Conservation (phyloP, 2,329 filamentous ascomycete genomes). For the Ophiocordyceps polyrhachis-furcata region DNA sequence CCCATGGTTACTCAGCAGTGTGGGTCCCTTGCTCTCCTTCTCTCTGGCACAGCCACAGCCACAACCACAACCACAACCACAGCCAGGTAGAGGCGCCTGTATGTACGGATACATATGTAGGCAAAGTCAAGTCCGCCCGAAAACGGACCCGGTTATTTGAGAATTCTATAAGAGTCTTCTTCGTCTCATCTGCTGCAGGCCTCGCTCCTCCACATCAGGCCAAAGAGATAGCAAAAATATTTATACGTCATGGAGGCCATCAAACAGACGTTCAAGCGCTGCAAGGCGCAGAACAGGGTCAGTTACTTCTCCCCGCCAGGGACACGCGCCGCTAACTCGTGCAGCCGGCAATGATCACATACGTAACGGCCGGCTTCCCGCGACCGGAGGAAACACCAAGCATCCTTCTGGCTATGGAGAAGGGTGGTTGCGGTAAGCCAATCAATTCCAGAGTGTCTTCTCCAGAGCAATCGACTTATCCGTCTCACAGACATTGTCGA, state of each 20-base stretch:
- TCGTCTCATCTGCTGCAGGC: too few relatives aligned
- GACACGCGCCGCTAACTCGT: conserved; percentile 1
- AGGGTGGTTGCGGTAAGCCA: conserved; percentile 64
- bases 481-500: conserved; percentile 59
- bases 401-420: conserved; percentile 77
- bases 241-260: conserved; percentile 32
- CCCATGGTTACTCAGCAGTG: too few relatives aligned
- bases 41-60: too few relatives aligned
- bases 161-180: too few relatives aligned
- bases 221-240: not conserved
- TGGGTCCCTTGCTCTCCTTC: too few relatives aligned
- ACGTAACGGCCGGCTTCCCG: conserved; percentile 89
- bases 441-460: too few relatives aligned
- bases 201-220: conserved; percentile 5
- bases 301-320: conserved; percentile 8
- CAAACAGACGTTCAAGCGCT: conserved; percentile 39
- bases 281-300: conserved; percentile 40
- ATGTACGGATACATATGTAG: too few relatives aligned
- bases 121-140: not conserved
- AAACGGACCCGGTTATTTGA: not conserved
- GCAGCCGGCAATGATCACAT: conserved; percentile 75
- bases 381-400: conserved; percentile 64
- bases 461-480: not conserved
- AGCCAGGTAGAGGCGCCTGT: too few relatives aligned
- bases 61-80: too few relatives aligned